Evolutionary conservation across 2,329 filamentous ascomycete genomes (phyloP), one percentile per base, ranked within the genome.

Genomic region (Fusarium armeniacum): DNA sequence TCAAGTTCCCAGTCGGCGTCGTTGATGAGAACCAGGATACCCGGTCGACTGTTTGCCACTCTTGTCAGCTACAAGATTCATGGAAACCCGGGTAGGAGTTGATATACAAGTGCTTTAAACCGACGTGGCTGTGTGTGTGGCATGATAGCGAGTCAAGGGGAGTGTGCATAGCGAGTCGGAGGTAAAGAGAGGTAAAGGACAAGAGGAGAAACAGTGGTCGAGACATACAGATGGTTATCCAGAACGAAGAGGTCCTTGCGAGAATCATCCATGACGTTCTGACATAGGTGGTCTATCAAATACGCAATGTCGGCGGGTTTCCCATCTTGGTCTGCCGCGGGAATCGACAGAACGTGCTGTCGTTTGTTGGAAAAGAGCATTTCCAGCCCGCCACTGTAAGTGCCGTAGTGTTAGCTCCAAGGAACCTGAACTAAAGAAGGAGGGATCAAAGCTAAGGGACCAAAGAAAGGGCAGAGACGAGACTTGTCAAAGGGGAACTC

Each of bases 1-100:
- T 98, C 96, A 15, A 99, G 87, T 80, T 98, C 96, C 96, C 96
- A 99, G 79, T 99, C 96, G 28, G 94, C 93, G 75, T 99, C 96
- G 78, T 99, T 99, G 80, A 99, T 97, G 60, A 99, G 86, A 30
- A 98, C 95, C 44, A 99, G 87, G 78, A 99, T 97, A 4, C 96
- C 96, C 7, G 96, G 96, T 55, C 96, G 94, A 65, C 95, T 98
- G 73, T 65, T 69, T 71, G 75, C 54, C 77, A 74, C 64, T 26
- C 24, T 54, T 45, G 73, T 74, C 63, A 78, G 78, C 71, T 51
- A 58, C 65, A 62, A 49, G 50, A 59, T 46, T 54, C 43, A 62
- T 50, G 28, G 28, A 58, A 65, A 60, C 33, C 11, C 13, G 57
- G n/a, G 51, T 22, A 41, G 41, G 44, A 52, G 57, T 62, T 46